Evolutionary conservation across 2,329 filamentous ascomycete genomes (phyloP).

Genomic region (Pyrenochaeta sp.): DNA sequence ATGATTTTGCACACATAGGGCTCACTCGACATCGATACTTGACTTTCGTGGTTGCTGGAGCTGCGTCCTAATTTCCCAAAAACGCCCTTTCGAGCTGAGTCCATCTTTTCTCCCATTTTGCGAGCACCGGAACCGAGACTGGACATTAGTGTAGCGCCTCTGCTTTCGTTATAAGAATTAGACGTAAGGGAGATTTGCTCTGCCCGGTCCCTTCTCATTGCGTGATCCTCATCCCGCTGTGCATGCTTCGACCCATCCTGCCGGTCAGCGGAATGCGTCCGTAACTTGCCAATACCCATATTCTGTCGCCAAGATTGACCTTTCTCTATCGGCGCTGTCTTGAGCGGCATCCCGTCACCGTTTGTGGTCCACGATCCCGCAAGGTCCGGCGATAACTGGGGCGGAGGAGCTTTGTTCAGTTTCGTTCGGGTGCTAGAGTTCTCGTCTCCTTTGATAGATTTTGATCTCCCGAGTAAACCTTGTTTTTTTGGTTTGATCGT

Average conservation of each 20-base stretch:
- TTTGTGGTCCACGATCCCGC: conserved; percentile 41
- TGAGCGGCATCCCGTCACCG: conserved; percentile 59
- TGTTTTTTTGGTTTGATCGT: conserved; percentile 45
- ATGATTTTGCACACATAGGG: conserved; percentile 86
- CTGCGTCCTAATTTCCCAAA: conserved; percentile 80
- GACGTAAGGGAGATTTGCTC: conserved; percentile 53
- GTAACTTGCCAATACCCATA: conserved; percentile 65
- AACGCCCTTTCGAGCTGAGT: conserved; percentile 80
- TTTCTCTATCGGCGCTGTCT: conserved; percentile 70
- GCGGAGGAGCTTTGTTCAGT: conserved; percentile 43
- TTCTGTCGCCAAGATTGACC: conserved; percentile 75
- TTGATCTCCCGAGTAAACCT: conserved; percentile 51
- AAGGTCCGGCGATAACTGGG: conserved; percentile 40
- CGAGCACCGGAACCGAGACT: conserved; percentile 77
- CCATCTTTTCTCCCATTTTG: conserved; percentile 74
- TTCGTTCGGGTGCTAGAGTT: conserved; percentile 32
- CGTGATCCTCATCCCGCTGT: conserved; percentile 41
- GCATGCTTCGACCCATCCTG: conserved; percentile 47
- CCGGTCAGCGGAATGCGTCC: conserved; percentile 79
- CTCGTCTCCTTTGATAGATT: conserved; percentile 57
- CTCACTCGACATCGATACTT: conserved; percentile 72
- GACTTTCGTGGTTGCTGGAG: conserved; percentile 74
- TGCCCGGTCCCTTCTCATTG: conserved; percentile 37
- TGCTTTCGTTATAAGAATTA: conserved; percentile 65
- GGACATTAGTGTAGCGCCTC: conserved; percentile 71